phyloP scores from a whole-genome alignment of 176 grass and related monocot species.

The Oryza glaberrima region DNA sequence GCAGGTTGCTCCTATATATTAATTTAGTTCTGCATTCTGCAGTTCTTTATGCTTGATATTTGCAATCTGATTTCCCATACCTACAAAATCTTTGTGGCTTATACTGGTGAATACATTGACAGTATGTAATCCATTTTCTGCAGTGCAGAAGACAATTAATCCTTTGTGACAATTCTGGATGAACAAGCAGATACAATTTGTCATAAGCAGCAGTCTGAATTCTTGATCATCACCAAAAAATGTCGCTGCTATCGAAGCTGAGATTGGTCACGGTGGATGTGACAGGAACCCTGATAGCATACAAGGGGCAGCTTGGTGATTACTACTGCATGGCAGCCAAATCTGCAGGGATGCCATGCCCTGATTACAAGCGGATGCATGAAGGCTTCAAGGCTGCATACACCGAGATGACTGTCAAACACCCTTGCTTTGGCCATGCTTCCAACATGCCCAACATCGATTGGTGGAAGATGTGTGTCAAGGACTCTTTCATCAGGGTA shows the following conservation, averaged over 20 bases:
- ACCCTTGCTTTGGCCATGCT: constrained; percentile 83
- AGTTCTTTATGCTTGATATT: no score
- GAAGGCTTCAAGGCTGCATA: constrained; percentile 80
- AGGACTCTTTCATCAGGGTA: constrained; percentile 80
- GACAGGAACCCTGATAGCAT: constrained; percentile 83
- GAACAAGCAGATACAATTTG: constrained; percentile 7
- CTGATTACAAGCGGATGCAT: constrained; percentile 80
- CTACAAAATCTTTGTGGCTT: background rate
- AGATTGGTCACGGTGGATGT: constrained; percentile 83
- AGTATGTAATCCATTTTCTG: background rate
- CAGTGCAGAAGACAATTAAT: background rate
- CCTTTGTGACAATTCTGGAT: background rate
- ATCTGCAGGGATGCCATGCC: constrained; percentile 68
- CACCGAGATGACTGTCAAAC: constrained; percentile 55
- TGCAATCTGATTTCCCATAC: background rate
- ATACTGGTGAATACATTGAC: background rate
- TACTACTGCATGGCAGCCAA: constrained; percentile 95
- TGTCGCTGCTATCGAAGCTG: constrained; percentile 81
- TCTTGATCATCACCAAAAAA: background rate
- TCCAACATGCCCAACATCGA: constrained; percentile 56
- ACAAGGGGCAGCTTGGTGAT: constrained; percentile 81
- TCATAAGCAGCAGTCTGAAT: background rate
- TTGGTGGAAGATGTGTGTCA: constrained; percentile 89
- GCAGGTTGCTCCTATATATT: background rate
- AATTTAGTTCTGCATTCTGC: background rate